These are phyloP conservation scores for Osmanthus fragrans DNA, from an alignment of 257 asterid species.

Conservation along the genomic window DNA sequence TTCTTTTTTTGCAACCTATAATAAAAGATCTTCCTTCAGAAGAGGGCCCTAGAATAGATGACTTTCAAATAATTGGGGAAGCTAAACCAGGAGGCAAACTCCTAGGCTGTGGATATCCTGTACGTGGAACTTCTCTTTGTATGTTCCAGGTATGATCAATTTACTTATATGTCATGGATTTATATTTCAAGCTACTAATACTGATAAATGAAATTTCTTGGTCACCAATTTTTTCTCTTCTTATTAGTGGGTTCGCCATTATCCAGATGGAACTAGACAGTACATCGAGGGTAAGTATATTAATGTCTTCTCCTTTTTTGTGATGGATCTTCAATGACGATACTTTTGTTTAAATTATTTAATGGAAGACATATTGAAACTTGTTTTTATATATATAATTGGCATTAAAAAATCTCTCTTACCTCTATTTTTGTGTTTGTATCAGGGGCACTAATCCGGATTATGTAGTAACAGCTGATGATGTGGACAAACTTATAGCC, in stretches of 20 bases:
- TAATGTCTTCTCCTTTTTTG: conserved; percentile 11
- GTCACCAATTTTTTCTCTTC: conserved; percentile 24
- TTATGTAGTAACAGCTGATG: conserved; percentile 93
- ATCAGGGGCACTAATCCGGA: conserved; percentile 98
- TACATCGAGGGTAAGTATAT: conserved; percentile 75
- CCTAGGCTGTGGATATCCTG: conserved; percentile 92
- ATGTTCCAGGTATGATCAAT: conserved; percentile 84
- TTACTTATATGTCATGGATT: conserved; percentile 7
- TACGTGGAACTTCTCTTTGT: conserved; percentile 95
- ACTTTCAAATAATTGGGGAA: conserved; percentile 88
- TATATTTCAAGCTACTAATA: conserved; percentile 8
- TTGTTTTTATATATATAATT: not conserved
- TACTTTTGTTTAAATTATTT: not conserved
- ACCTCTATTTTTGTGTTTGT: not conserved
- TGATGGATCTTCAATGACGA: not conserved
- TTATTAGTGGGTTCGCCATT: conserved; percentile 96
- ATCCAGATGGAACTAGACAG: conserved; percentile 97
- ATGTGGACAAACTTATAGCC: conserved; percentile 86
- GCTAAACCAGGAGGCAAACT: conserved; percentile 94
- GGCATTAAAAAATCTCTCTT: conserved; percentile 5
- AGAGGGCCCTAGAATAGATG: conserved; percentile 91
- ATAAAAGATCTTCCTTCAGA: conserved; percentile 39
- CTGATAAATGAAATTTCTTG: conserved; percentile 17
- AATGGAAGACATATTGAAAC: not conserved
- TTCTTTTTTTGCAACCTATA: conserved; percentile 22